Evolutionary conservation across 139 green algal species (phyloP).

Genomic region (Choricystis sp.): DNA sequence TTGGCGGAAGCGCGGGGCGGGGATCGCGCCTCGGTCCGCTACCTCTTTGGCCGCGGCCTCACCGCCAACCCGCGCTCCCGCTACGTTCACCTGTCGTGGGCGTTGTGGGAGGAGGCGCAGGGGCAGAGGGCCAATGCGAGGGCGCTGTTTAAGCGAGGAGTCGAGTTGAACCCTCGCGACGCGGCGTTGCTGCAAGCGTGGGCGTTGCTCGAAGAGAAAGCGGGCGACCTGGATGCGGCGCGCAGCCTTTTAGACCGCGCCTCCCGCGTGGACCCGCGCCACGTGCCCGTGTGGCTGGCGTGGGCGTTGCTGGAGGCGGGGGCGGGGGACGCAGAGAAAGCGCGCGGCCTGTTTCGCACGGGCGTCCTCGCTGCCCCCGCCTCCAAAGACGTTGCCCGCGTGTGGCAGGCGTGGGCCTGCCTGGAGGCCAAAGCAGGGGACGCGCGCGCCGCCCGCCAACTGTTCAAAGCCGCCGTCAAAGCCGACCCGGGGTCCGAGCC

Average conservation of each 20-base stretch:
- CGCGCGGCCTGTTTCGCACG: slow-evolving; percentile 82
- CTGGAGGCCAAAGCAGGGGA: neutral
- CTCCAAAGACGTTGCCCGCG: slow-evolving; percentile 26
- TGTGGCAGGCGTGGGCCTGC: slow-evolving; percentile 36
- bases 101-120: slow-evolving; percentile 47
- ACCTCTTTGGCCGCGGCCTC: slow-evolving; percentile 44
- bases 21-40: slow-evolving; percentile 29
- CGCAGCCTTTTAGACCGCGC: slow-evolving; percentile 48
- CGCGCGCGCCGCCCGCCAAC: neutral
- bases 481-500: neutral
- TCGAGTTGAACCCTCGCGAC: slow-evolving; percentile 62
- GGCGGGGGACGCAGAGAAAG: slow-evolving; percentile 41
- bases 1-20: slow-evolving; percentile 47
- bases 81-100: slow-evolving; percentile 61
- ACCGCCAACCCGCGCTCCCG: slow-evolving; percentile 23
- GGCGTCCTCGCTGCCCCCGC: slow-evolving; percentile 70
- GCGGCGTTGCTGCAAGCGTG: slow-evolving; percentile 52
- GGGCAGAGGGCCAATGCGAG: slow-evolving; percentile 41
- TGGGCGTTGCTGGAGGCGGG: slow-evolving; percentile 79
- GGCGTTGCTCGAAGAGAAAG: slow-evolving; percentile 50
- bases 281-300: slow-evolving; percentile 72
- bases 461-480: neutral
- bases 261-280: slow-evolving; percentile 35
- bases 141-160: slow-evolving; percentile 54
- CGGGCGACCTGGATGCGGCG: slow-evolving; percentile 34